Base-by-base conservation (phyloP, 1,139 yeast genomes). In the Kodamaea alishanica region DNA sequence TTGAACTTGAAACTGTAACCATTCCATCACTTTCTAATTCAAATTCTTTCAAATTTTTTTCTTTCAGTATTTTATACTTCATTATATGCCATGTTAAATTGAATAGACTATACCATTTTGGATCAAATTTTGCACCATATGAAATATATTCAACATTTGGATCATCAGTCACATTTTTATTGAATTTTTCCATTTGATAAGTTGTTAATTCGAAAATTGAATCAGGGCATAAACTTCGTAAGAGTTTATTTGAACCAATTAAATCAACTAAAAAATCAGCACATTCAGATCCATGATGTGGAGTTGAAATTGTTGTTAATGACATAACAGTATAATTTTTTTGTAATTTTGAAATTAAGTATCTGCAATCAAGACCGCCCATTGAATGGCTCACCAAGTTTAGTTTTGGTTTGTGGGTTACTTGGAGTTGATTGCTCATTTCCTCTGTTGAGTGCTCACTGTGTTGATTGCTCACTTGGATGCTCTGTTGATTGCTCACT, bases 331-430 rank as follows among this genome's bases (percentile, higher is more conserved):
- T 61, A 49, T 77, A 84, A 37, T 73, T 66, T 28, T 41, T 62
- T 20, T 69, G 63, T 10, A 83, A 58, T 38, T 75, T 65, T 0
- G 87, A 73, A 1, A 87, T 84, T 48, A 89, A 61, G 54, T 82
- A 86, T 36, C 97, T 63, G 29, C 90, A 78, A 56, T 89, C 97
- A 30, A 89, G 63, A 0, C 97, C 97, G 6, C 97, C 97, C 96
- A 89, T 88, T 0, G 96, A 87, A 56, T 89, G 97, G n/a, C 95
- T 94, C 15, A 89, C 70, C 29, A 89, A 60, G 55, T 89, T 89
- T 10, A 89, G 65, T 44, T 79, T 20, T 30, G 5, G 25, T 24
- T 9, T 32, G 15, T 3, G 37, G 45, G n/a, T 45, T 40, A 12
- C 44, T 35, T 31, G 35, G 20, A 32, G 11, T 20, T n/a, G n/a